A percentile compares a stretch with the other conserved stretches of the same genome.
phyloP scores from a whole-genome alignment of 345 rosid species.

The Bruguiera gymnorhiza region DNA sequence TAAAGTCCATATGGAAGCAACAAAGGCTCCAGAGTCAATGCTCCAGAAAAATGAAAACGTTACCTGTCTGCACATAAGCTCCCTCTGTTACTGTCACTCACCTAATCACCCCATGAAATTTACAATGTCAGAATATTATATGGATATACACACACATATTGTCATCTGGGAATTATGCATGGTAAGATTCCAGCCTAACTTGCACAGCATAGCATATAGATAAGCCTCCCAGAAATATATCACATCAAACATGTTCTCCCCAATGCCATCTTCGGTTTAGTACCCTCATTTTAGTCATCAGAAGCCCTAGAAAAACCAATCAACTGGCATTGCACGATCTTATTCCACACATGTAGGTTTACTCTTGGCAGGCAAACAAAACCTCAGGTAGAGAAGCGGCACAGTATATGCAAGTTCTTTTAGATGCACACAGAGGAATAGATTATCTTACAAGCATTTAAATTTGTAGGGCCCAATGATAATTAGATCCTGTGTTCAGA shows the following conservation, averaged over 20 bases:
- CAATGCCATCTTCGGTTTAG: not conserved
- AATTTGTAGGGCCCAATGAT: not conserved
- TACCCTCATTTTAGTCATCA: not conserved
- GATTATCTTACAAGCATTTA: not conserved
- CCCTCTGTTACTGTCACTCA: no score
- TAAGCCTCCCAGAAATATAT: not conserved
- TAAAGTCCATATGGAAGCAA: no score
- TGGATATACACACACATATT: no score
- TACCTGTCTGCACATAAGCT: no score
- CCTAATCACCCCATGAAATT: no score
- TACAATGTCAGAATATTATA: no score
- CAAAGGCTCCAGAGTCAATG: no score
- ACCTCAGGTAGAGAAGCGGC: not conserved
- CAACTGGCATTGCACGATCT: not conserved
- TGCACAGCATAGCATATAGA: not conserved
- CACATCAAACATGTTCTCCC: not conserved
- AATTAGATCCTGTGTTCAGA: not conserved
- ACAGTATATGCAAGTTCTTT: not conserved
- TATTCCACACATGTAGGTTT: not conserved
- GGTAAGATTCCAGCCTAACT: not conserved
- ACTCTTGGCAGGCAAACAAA: not conserved
- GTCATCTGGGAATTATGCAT: no score
- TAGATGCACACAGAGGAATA: not conserved
- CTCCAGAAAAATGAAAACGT: no score
- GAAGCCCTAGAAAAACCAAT: not conserved